These are phyloP conservation scores for Beta vulgaris DNA, from an alignment of 148 eudicot genomes.

Conservation along the genomic window DNA sequence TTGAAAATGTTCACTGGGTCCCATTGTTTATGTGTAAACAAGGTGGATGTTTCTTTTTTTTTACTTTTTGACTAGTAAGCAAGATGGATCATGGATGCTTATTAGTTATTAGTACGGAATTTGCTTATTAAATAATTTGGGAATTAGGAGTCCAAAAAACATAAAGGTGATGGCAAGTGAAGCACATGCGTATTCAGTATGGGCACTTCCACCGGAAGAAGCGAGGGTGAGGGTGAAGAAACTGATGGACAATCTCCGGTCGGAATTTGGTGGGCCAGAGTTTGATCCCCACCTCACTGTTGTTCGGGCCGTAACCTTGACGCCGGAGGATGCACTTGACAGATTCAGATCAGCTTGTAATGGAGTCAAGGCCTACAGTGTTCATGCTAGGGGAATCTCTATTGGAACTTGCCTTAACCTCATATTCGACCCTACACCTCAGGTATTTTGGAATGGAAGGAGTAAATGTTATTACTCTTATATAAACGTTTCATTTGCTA, in stretches of 20 bases:
- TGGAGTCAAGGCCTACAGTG: slow-evolving; percentile 55
- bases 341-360: slow-evolving; percentile 56
- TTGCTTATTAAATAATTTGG: too few species aligned
- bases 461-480: too few species aligned
- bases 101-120: too few species aligned
- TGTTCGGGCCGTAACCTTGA: slow-evolving; percentile 55
- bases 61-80: too few species aligned
- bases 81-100: too few species aligned
- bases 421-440: slow-evolving; percentile 48
- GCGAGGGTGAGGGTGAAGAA: slow-evolving; percentile 50
- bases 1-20: too few species aligned
- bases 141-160: too few species aligned
- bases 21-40: too few species aligned
- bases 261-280: slow-evolving; percentile 71
- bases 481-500: too few species aligned
- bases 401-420: slow-evolving; percentile 75
- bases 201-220: slow-evolving; percentile 64
- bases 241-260: slow-evolving; percentile 57
- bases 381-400: slow-evolving; percentile 48
- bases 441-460: too few species aligned
- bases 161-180: not conserved
- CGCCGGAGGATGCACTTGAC: slow-evolving; percentile 58
- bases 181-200: slow-evolving; percentile 52
- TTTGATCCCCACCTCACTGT: slow-evolving; percentile 88
- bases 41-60: too few species aligned